Base-by-base conservation (phyloP, 139 green algal species). In the Chlorella vulgaris region DNA sequence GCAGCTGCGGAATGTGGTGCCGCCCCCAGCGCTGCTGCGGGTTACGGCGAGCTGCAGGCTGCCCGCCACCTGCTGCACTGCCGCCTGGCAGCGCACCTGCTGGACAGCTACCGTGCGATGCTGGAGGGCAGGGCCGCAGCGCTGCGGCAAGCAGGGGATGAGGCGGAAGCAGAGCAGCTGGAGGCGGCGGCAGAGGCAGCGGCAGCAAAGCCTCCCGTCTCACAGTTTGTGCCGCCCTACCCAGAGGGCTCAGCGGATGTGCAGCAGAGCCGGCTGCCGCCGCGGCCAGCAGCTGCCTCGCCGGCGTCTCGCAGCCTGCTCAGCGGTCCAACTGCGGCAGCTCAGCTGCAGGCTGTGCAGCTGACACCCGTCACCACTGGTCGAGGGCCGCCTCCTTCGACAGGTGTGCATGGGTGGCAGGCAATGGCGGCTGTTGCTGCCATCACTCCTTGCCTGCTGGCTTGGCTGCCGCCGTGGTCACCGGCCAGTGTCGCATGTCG, bases 51-150 rank as follows among this genome's bases (percentile, higher is more conserved):
- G 26, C 29, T 83, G 63, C 50, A 68, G 43, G 42, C 66, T 65
- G 55, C 66, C 4, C 66, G 81, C 7, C 62, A 67, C 3, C 67
- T 77, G 81, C 73, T 86, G 75, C 81, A 82, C 53, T 75, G 67
- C 75, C 58, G 62, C 24, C 73, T 86, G 75, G 74, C 73, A 4
- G 71, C 7, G 62, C 74, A 82, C 73, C 53, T 86, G 33, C 73
- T 86, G 61, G 73, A n/a, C 24, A 51, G 47, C 38, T 81, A 86
- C 62, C 43, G 42, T 1, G 19, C 5, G 39, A 61, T 78, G 61
- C 73, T 86, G 66, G 28, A 21, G 24, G 26, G 3, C 18, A 24
- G 35, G 39, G 62, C 62, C 28, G 77, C 28, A 1, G 19, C 26
- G 70, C 21, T 68, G 67, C 35, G 33, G 1, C 10, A 69, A 15